A percentile compares a stretch with the other conserved stretches of the same genome.
Evolutionary conservation across 2,329 filamentous ascomycete genomes (phyloP).

Genomic region (Epichloe baconii): DNA sequence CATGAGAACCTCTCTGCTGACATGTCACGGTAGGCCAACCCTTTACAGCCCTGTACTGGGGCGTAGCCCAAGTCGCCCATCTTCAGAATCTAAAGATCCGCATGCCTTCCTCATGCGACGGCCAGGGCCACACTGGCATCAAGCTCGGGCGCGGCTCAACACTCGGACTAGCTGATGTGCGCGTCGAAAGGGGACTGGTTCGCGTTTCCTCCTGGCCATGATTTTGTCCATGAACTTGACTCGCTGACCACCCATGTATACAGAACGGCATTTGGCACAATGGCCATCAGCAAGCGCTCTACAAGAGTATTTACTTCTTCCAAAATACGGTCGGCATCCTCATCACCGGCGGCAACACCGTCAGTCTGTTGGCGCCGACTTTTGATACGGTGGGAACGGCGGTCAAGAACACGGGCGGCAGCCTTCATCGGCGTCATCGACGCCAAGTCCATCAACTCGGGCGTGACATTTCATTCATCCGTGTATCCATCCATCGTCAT

Average conservation of each 20-base stretch:
- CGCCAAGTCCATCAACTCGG: conserved; percentile 27
- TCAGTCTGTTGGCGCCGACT: conserved; percentile 26
- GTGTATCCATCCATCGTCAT: conserved; percentile 28
- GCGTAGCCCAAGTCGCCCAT: conserved; percentile 29
- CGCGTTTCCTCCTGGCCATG: not conserved
- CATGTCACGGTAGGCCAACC: conserved; percentile 9
- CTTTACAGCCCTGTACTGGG: conserved; percentile 30
- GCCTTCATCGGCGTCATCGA: conserved; percentile 28
- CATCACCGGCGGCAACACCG: conserved; percentile 21
- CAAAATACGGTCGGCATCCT: conserved; percentile 25
- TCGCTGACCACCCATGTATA: not conserved
- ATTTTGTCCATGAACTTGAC: not conserved
- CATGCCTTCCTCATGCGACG: conserved; percentile 23
- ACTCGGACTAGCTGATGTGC: conserved; percentile 26
- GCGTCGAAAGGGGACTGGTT: conserved; percentile 22
- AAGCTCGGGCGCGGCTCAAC: conserved; percentile 27
- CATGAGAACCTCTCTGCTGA: not conserved
- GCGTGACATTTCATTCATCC: conserved; percentile 24
- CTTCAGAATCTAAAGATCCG: conserved; percentile 30
- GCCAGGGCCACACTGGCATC: conserved; percentile 28
- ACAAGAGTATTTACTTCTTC: conserved; percentile 30
- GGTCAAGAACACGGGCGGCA: conserved; percentile 23
- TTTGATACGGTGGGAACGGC: conserved; percentile 27
- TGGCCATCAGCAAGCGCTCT: conserved; percentile 30
- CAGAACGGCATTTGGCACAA: conserved; percentile 30